Percentiles rank a stretch among this genome's conserved stretches.
Conservation (phyloP, 768 basidiomycete genomes). For the Dacryopinax spathularia region DNA sequence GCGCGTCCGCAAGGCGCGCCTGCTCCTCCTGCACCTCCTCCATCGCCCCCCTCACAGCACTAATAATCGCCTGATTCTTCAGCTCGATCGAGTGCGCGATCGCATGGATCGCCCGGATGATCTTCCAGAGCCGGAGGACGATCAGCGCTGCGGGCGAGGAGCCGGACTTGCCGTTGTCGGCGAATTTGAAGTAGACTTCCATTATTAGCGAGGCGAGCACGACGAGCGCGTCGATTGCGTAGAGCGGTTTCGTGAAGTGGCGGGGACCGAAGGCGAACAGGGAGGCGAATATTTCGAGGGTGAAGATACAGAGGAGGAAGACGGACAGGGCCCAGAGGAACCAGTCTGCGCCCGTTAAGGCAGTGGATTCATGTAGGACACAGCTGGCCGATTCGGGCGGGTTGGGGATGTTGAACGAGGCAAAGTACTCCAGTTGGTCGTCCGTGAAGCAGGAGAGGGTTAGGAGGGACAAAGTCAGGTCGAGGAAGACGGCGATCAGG, state of each 20-base stretch:
- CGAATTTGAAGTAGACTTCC: conserved; percentile 13
- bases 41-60: conserved; percentile 4
- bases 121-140: conserved; percentile 12
- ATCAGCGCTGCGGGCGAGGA: conserved; percentile 10
- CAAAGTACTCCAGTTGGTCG: conserved; percentile 10
- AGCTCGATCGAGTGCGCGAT: conserved; percentile 11
- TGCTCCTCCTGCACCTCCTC: conserved; percentile 5
- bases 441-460: conserved; percentile 11
- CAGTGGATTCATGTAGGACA: not conserved
- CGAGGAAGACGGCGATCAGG: conserved; percentile 10
- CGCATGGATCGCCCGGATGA: conserved; percentile 12
- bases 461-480: conserved; percentile 11
- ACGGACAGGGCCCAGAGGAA: conserved; percentile 8
- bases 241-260: not conserved
- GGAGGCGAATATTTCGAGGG: conserved; percentile 10
- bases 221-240: conserved; percentile 10
- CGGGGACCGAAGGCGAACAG: conserved; percentile 11
- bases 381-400: not conserved
- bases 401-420: not conserved
- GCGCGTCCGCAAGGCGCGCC: conserved; percentile 4
- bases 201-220: conserved; percentile 10
- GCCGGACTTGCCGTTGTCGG: conserved; percentile 9
- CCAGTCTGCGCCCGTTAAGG: not conserved
- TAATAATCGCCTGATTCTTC: conserved; percentile 3
- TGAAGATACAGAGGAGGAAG: conserved; percentile 10